Evolutionary conservation across 768 basidiomycete species (phyloP).

Genomic region (Cyclocybe aegerita): DNA sequence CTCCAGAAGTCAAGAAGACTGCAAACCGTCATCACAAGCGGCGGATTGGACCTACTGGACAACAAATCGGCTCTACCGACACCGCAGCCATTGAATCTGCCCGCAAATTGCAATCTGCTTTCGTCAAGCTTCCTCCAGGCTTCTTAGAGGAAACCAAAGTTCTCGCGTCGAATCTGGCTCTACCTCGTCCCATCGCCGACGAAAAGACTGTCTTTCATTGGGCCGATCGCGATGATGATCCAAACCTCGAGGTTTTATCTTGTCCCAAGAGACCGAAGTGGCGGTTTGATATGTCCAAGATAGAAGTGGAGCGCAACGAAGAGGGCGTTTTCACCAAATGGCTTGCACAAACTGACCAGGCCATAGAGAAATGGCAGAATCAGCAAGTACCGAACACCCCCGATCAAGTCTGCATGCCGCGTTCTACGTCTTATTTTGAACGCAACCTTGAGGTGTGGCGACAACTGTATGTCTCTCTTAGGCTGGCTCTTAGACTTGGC

Average conservation of each 20-base stretch:
- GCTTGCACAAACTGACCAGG: constrained; percentile 63
- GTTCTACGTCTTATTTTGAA: constrained; percentile 80
- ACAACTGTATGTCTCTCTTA: constrained; percentile 63
- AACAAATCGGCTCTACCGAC: constrained; percentile 22
- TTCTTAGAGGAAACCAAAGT: constrained; percentile 62
- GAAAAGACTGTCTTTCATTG: constrained; percentile 36
- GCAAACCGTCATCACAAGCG: constrained; percentile 23
- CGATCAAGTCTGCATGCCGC: too few relatives aligned
- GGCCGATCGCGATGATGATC: constrained; percentile 15
- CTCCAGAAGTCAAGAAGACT: constrained; percentile 32
- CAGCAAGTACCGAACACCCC: constrained; percentile 6
- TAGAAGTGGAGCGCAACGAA: constrained; percentile 88
- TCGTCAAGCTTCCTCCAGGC: constrained; percentile 55
- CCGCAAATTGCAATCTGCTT: constrained; percentile 66
- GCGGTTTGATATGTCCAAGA: constrained; percentile 83
- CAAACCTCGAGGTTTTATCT: constrained; percentile 24
- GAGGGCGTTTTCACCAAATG: constrained; percentile 82
- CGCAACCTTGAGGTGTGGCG: constrained; percentile 94
- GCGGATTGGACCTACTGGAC: constrained; percentile 31
- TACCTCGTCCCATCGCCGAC: constrained; percentile 56
- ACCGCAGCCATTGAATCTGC: constrained; percentile 38
- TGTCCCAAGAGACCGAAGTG: constrained; percentile 83
- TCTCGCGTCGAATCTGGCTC: constrained; percentile 51
- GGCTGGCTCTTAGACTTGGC: constrained; percentile 1
- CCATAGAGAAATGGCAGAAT: constrained; percentile 52